A percentile compares a stretch with the other conserved stretches of the same genome.
Conservation (phyloP, 164 flowering plant genomes). For the Dillenia suffruticosa region DNA sequence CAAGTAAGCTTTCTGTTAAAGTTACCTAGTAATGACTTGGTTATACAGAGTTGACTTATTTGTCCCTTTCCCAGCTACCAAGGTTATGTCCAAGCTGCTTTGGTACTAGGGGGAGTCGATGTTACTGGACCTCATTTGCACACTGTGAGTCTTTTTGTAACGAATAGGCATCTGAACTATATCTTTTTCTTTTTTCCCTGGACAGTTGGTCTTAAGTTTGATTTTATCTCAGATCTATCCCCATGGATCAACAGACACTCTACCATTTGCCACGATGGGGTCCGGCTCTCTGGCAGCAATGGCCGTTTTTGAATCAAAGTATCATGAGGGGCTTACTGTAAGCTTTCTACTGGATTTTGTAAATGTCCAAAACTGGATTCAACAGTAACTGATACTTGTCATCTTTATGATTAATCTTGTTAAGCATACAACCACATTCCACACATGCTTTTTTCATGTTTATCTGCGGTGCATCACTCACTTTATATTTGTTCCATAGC, state of each 20-base stretch:
- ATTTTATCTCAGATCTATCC: slow-evolving; percentile 77
- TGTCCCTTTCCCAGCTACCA: slow-evolving; percentile 56
- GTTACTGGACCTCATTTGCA: slow-evolving; percentile 95
- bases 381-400: too few species aligned
- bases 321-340: slow-evolving; percentile 81
- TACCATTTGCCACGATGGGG: slow-evolving; percentile 98
- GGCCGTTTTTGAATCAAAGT: slow-evolving; percentile 87
- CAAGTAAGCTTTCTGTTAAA: slow-evolving; percentile 34
- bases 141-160: slow-evolving; percentile 54
- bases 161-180: not conserved
- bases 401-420: too few species aligned
- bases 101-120: slow-evolving; percentile 99
- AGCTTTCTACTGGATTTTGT: slow-evolving; percentile 24
- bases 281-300: slow-evolving; percentile 98
- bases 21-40: not conserved
- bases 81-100: slow-evolving; percentile 89
- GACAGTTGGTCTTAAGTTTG: not conserved
- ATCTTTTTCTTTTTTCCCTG: not conserved
- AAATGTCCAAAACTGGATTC: not conserved
- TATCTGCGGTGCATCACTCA: too few species aligned
- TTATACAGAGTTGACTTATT: not conserved
- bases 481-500: too few species aligned
- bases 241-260: slow-evolving; percentile 95
- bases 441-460: too few species aligned
- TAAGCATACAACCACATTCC: too few species aligned